A percentile compares a stretch with the other conserved stretches of the same genome.
These are phyloP conservation scores for Claviceps quebecensis DNA, from an alignment of 2,329 filamentous ascomycete species.

Conservation along the genomic window DNA sequence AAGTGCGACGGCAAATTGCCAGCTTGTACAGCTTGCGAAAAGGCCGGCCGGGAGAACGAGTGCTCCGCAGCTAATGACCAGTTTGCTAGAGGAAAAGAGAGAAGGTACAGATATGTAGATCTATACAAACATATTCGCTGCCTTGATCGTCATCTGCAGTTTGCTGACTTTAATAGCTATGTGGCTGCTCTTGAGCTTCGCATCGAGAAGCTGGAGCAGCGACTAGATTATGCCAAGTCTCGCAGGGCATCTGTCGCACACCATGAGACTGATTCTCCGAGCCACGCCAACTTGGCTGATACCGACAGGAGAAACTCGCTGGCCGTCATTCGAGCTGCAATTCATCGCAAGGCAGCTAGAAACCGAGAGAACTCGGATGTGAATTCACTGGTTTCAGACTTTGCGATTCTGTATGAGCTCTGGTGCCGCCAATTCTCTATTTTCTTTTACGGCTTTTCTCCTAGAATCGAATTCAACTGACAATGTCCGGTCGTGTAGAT, in stretches of 20 bases:
- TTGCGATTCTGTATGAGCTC: constrained; percentile 63
- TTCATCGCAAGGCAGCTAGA: constrained; percentile 49
- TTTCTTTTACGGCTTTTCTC: not conserved
- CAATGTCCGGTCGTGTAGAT: constrained; percentile 32
- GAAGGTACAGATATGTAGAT: constrained; percentile 41
- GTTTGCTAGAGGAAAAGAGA: constrained; percentile 87
- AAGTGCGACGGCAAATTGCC: constrained; percentile 91
- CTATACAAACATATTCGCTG: constrained; percentile 4
- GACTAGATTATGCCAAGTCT: constrained; percentile 54
- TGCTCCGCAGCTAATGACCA: constrained; percentile 94
- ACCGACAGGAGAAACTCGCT: constrained; percentile 51
- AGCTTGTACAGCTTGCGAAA: constrained; percentile 89
- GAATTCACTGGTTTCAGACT: constrained; percentile 83
- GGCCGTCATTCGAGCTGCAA: constrained; percentile 45
- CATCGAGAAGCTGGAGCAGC: constrained; percentile 75
- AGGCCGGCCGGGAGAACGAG: constrained; percentile 70
- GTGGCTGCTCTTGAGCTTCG: constrained; percentile 87
- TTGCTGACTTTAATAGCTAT: constrained; percentile 41
- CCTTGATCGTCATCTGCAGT: not conserved
- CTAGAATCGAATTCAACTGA: not conserved
- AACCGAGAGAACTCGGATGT: constrained; percentile 70
- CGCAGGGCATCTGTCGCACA: constrained; percentile 58
- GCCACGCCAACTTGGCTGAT: constrained; percentile 11
- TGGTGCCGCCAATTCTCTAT: not conserved
- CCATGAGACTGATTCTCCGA: constrained; percentile 39